Percentiles rank a stretch among this genome's conserved stretches.
phyloP scores from a whole-genome alignment of 352 stramenopile genomes.

The Phytophthora multivora region DNA sequence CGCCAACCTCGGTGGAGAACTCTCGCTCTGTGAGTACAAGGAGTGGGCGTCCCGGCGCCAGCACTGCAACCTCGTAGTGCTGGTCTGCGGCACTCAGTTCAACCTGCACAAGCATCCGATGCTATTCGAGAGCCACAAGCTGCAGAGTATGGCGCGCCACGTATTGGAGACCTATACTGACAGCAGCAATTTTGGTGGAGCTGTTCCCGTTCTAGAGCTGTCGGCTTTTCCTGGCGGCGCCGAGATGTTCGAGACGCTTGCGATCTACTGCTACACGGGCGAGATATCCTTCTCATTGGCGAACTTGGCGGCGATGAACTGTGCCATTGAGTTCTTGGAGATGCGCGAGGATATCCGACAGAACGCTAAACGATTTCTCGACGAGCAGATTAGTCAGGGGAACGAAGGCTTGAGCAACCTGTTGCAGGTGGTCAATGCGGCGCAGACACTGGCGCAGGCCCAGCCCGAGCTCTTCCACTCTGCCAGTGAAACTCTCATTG shows the following conservation, averaged over 20 bases:
- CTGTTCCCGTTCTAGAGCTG: conserved; percentile 50
- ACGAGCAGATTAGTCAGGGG: conserved; percentile 17
- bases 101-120: conserved; percentile 77
- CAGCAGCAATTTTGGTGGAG: conserved; percentile 9
- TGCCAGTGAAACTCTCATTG: conserved; percentile 27
- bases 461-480: conserved; percentile 29
- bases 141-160: conserved; percentile 48
- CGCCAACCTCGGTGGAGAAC: conserved; percentile 34
- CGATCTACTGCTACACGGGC: conserved; percentile 71
- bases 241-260: conserved; percentile 66
- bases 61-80: conserved; percentile 67
- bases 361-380: conserved; percentile 36
- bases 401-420: conserved; percentile 16
- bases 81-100: conserved; percentile 67
- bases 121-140: conserved; percentile 52
- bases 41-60: conserved; percentile 45
- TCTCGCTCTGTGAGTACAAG: conserved; percentile 61
- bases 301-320: conserved; percentile 38
- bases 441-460: conserved; percentile 26
- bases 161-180: conserved; percentile 16
- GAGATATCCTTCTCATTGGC: conserved; percentile 42
- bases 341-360: conserved; percentile 45
- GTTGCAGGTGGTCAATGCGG: conserved; percentile 23
- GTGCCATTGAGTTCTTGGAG: conserved; percentile 49
- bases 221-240: conserved; percentile 56